phyloP scores from a whole-genome alignment of 2,329 filamentous ascomycete species.

The Plenodomus biglobosus region DNA sequence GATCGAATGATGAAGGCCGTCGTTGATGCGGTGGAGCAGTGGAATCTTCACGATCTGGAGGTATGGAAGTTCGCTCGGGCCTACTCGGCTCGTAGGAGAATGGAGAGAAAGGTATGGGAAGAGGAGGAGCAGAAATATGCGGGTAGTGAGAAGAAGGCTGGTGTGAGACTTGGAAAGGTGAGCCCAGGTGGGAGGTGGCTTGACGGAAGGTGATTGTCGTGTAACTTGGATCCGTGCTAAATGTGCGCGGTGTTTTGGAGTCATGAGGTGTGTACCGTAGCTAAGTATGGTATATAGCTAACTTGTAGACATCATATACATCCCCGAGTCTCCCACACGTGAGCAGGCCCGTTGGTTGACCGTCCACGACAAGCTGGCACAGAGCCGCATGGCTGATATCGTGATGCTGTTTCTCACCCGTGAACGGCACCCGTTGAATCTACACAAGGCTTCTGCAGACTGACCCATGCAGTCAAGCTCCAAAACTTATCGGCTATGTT shows the following conservation, averaged over 20 bases:
- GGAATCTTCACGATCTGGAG: slow-evolving; percentile 70
- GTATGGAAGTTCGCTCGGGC: slow-evolving; percentile 75
- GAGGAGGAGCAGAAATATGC: slow-evolving; percentile 67
- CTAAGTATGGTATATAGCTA: background rate
- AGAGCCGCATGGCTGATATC: too few relatives aligned
- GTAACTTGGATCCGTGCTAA: background rate
- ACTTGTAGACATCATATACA: background rate
- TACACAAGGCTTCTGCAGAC: too few relatives aligned
- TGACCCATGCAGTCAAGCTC: too few relatives aligned
- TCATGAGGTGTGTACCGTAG: background rate
- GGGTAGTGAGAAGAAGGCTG: slow-evolving; percentile 57
- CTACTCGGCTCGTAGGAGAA: slow-evolving; percentile 62
- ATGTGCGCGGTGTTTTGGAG: background rate
- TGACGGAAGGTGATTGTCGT: slow-evolving; percentile 6
- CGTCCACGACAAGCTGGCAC: too few relatives aligned
- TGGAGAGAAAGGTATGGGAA: slow-evolving; percentile 70
- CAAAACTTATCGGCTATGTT: too few relatives aligned
- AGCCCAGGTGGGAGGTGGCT: slow-evolving; percentile 45
- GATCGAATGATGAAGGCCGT: slow-evolving; percentile 31
- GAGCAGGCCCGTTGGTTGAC: too few relatives aligned
- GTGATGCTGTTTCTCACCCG: too few relatives aligned
- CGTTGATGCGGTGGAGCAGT: slow-evolving; percentile 51
- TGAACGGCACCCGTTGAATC: too few relatives aligned
- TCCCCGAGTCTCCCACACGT: too few relatives aligned
- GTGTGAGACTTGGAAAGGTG: slow-evolving; percentile 48